Conservation (phyloP, 1,284 basidiomycete genomes). For the Thelephora terrestris region DNA sequence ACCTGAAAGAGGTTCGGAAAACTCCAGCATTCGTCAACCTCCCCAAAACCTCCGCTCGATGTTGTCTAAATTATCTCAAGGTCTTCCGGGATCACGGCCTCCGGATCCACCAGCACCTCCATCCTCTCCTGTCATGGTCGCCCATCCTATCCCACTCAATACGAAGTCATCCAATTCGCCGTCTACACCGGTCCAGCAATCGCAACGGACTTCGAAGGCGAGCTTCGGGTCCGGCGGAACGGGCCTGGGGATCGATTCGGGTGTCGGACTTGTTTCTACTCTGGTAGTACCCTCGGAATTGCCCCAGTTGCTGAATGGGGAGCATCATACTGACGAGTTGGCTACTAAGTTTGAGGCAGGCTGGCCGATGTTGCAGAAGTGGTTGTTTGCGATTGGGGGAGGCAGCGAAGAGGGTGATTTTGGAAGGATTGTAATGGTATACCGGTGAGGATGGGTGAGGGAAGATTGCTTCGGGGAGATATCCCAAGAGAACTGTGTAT, state of each 20-base stretch:
- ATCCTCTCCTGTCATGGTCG: neutral
- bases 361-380: constrained; percentile 75
- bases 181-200: constrained; percentile 25
- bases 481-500: constrained; percentile 8
- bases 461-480: neutral
- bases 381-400: constrained; percentile 58
- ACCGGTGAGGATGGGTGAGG: constrained; percentile 20
- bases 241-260: neutral
- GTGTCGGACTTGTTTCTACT: neutral
- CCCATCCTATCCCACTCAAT: constrained; percentile 1
- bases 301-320: constrained; percentile 65
- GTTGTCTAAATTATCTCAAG: constrained; percentile 7
- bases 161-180: constrained; percentile 28
- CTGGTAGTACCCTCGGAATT: constrained; percentile 46
- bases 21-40: constrained; percentile 7
- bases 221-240: neutral
- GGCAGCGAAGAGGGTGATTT: constrained; percentile 37
- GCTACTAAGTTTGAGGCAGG: constrained; percentile 74
- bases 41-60: constrained; percentile 9
- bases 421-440: constrained; percentile 42
- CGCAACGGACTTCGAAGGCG: constrained; percentile 10
- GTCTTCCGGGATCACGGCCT: neutral
- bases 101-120: neutral
- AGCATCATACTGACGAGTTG: constrained; percentile 87
- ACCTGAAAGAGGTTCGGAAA: neutral